phyloP scores from a whole-genome alignment of 345 rosid genomes.

The Salix koriyanagi region DNA sequence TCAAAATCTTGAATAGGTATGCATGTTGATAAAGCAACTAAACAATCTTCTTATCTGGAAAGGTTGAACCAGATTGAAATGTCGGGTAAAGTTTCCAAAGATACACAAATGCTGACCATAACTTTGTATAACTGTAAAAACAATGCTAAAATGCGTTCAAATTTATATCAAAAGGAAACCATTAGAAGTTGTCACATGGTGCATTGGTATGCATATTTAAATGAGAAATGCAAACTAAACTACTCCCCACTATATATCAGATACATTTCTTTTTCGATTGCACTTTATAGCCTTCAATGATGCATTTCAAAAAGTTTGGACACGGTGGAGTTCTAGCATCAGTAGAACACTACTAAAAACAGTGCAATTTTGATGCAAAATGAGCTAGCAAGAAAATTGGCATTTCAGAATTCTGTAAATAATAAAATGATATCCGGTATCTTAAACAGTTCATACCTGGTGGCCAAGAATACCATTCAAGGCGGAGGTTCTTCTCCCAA shows the following conservation, averaged over 20 bases:
- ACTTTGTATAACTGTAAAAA: too few relatives aligned
- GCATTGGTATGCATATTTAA: neutral
- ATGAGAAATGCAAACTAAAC: too few relatives aligned
- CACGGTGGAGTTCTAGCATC: neutral
- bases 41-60: neutral
- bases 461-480: constrained; percentile 90
- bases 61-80: neutral
- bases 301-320: too few relatives aligned
- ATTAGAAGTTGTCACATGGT: neutral
- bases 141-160: too few relatives aligned
- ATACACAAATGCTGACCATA: too few relatives aligned
- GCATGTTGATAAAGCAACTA: neutral
- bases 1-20: neutral
- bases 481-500: constrained; percentile 75
- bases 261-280: too few relatives aligned
- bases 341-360: neutral
- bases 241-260: too few relatives aligned
- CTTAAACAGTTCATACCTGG: constrained; percentile 48
- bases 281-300: too few relatives aligned
- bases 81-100: neutral
- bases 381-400: neutral
- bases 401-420: neutral
- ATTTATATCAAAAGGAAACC: too few relatives aligned
- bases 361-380: neutral
- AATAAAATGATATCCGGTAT: neutral